Evolutionary conservation across 495 filamentous ascomycete species (phyloP), one percentile per base, ranked within the genome.

Genomic region (Aspergillus steynii): DNA sequence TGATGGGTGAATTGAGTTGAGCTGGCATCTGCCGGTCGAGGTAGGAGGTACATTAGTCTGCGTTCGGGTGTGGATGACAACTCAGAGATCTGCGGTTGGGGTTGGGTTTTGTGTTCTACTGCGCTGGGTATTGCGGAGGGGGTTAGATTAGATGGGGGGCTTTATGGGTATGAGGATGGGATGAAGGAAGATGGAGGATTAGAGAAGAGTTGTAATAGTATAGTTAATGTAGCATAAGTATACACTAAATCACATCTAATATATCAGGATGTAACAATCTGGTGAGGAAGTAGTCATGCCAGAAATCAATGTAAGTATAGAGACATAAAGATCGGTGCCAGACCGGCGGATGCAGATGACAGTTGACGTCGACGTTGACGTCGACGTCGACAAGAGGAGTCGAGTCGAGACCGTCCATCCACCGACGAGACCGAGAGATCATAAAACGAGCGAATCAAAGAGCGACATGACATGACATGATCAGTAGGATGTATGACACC

Each of bases 381-480:
- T 10, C 14, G 37, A 42, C 9, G 37, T 14, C 14, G 37, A 55
- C 32, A 20, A 20, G 20, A 20, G 20, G 20, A 20, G 6, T 12
- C 32, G 34, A 42, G 37, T 42, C 37, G 10, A 42, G 37, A 42
- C 10, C 37, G 37, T 14, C 37, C 37, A 42, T 42, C 37, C 37
- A 42, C 37, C 37, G 37, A 42, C 37, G 37, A 42, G 37, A 42
- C 37, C 37, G 37, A 42, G 32, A 45, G 20, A 55, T 37, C 28
- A 31, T 55, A 28, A 42, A 26, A 34, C 45, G 48, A 51, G 56
- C 65, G 55, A 65, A 64, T 63, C 25, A 68, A 61, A 37, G 58
- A 63, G 55, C 56, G 62, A 65, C 62, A 68, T 68, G 65, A 63
- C 62, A 68, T 62, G 60, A 62, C 50, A 42, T 42, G 37, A 42